phyloP scores from a whole-genome alignment of 2,329 filamentous ascomycete species.

The Ilyonectria destructans region DNA sequence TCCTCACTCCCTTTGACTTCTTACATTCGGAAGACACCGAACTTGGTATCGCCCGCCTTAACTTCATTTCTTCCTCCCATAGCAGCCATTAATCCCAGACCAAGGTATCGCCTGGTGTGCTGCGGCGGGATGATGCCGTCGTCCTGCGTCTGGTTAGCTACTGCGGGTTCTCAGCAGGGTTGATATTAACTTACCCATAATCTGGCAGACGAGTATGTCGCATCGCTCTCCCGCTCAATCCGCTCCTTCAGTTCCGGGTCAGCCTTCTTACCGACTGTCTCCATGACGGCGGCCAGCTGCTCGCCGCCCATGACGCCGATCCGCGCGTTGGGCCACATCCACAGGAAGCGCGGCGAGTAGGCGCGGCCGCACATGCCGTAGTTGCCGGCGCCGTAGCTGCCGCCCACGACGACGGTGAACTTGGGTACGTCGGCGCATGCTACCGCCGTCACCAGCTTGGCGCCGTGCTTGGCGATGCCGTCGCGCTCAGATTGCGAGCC shows the following conservation, averaged over 20 bases:
- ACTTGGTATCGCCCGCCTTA: constrained; percentile 76
- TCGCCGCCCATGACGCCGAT: constrained; percentile 97
- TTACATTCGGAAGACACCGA: constrained; percentile 89
- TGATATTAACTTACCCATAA: constrained; percentile 79
- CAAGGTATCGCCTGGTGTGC: constrained; percentile 82
- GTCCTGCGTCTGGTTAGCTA: constrained; percentile 65
- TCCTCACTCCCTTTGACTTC: constrained; percentile 1
- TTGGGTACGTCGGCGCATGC: constrained; percentile 96
- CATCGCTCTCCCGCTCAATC: constrained; percentile 93
- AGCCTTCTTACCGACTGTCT: constrained; percentile 87
- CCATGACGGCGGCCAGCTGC: constrained; percentile 94
- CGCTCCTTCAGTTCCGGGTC: constrained; percentile 86
- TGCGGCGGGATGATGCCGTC: constrained; percentile 86
- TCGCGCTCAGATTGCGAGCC: constrained; percentile 92
- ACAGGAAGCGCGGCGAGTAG: constrained; percentile 91
- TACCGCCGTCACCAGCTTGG: constrained; percentile 96
- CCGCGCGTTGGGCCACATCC: constrained; percentile 98
- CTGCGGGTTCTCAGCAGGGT: neutral
- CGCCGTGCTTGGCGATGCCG: constrained; percentile 97
- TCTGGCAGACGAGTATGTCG: constrained; percentile 88
- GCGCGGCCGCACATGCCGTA: constrained; percentile 99
- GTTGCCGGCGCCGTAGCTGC: constrained; percentile 93
- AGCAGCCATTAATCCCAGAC: constrained; percentile 80
- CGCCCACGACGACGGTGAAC: constrained; percentile 96
- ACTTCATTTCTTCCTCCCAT: constrained; percentile 78